phyloP scores from a whole-genome alignment of 140 eudicot genomes.

The Ambrosia hybrid region DNA sequence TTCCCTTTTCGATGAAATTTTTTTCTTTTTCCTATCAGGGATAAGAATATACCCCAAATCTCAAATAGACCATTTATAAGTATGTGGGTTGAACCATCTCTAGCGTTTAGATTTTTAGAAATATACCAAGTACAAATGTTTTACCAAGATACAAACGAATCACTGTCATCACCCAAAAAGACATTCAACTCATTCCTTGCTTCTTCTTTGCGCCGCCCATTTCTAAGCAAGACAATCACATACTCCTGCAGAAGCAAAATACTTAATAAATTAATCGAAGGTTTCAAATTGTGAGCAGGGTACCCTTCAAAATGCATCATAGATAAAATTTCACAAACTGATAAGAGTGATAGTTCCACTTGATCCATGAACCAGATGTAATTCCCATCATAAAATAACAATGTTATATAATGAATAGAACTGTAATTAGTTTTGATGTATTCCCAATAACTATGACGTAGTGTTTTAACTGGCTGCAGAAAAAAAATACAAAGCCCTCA shows the following conservation, averaged over 20 bases:
- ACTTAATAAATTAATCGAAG: slow-evolving; percentile 11
- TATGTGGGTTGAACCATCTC: not conserved
- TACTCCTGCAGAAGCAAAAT: slow-evolving; percentile 65
- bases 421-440: not conserved
- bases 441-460: not conserved
- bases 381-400: not conserved
- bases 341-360: not conserved
- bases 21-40: not conserved
- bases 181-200: slow-evolving; percentile 81
- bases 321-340: not conserved
- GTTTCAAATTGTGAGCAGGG: not conserved
- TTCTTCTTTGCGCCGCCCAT: slow-evolving; percentile 84
- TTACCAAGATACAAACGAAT: slow-evolving; percentile 81
- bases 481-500: not conserved
- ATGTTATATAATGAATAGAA: slow-evolving; percentile 13
- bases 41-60: not conserved
- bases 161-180: slow-evolving; percentile 91
- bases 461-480: not conserved
- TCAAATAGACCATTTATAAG: not conserved
- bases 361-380: not conserved
- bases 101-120: not conserved
- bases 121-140: not conserved
- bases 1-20: not conserved
- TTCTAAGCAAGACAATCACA: slow-evolving; percentile 90
- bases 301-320: not conserved